These are phyloP conservation scores for Pleurotus ostreatus DNA, from an alignment of 768 basidiomycete species.

Conservation along the genomic window DNA sequence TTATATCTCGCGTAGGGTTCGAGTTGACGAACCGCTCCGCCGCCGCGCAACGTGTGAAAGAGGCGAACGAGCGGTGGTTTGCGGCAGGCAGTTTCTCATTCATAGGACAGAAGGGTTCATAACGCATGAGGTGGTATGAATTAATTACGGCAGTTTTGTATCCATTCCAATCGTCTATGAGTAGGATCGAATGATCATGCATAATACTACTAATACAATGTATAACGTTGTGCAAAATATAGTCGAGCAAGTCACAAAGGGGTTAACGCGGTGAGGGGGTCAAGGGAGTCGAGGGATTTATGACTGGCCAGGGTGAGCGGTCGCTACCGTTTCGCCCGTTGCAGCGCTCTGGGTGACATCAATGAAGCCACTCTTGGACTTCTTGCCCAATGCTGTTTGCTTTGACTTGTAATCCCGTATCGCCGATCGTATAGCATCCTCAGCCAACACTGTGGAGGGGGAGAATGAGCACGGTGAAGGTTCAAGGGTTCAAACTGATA, in stretches of 20 bases:
- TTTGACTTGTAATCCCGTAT: constrained; percentile 95
- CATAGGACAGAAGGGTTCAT: constrained; percentile 49
- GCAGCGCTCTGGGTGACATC: constrained; percentile 60
- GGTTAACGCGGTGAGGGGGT: constrained; percentile 7
- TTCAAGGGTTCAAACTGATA: constrained; percentile 5
- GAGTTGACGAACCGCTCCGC: constrained; percentile 93
- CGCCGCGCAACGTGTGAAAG: constrained; percentile 82
- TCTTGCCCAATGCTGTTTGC: constrained; percentile 49
- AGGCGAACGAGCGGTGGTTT: constrained; percentile 98
- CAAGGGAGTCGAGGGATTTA: constrained; percentile 13
- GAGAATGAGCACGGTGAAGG: constrained; percentile 8
- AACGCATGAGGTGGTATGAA: constrained; percentile 15
- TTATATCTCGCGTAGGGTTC: constrained; percentile 54
- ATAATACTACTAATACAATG: constrained; percentile 15
- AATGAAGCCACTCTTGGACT: constrained; percentile 56
- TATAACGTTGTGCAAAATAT: constrained; percentile 11
- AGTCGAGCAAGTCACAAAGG: constrained; percentile 27
- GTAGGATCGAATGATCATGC: constrained; percentile 9
- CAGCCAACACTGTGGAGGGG: constrained; percentile 77
- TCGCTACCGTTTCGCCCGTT: constrained; percentile 50
- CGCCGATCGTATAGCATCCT: constrained; percentile 97
- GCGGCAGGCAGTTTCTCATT: constrained; percentile 81
- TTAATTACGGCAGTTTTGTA: too few species aligned
- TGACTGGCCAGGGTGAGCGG: constrained; percentile 41
- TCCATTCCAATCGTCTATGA: constrained; percentile 7